Base-by-base conservation (phyloP, 441 rosid species). In the Erodium texanum region DNA sequence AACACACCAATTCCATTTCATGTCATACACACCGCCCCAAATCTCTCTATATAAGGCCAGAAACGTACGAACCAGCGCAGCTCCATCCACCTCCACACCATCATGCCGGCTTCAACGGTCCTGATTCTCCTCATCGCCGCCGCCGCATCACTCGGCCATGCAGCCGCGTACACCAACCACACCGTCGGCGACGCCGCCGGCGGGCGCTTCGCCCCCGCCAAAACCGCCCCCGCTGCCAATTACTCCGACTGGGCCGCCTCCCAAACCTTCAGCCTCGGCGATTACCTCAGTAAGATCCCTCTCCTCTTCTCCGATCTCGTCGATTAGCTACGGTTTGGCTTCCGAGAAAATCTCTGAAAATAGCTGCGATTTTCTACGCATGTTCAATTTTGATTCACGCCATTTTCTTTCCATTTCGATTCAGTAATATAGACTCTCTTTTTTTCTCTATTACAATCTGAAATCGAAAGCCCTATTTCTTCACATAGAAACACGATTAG, bases 241-340 rank as follows among this genome's bases (percentile, higher is more conserved):
- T 87, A 81, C 81, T 18, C 86, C n/a, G 69, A 83, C 20, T 84
- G 87, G 90, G 89, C 87, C 4, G 70, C 84, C 11, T 16, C 71
- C 23, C 77, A 75, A 48, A 76, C 89, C 38, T 87, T 84, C 83
- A 75, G 68, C 75, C 86, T 84, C 27, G 90, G 93, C 66, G 93
- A 87, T 77, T 82, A 41, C 59, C 85, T 87, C 65, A 72, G 93
- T 84, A 80, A 82, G 84, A 24, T n/a, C 62, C 12, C 1, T 29
- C 24, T 67, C 45, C 29, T 38, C 45, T 38, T 10, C 11, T 7
- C 11, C 45, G 45, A 38, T 38, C 11, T 38, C 11, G 45, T 10
- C 11, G 38, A 34, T 34, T 34, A 5, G 7, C 7, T 34, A 38
- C 45, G 6, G 45, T 38, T 38, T 38, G 45, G 45, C 11, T 38